Evolutionary conservation across 768 basidiomycete genomes (phyloP), one percentile per base, ranked within the genome.

Genomic region (Amyloporia xantha): DNA sequence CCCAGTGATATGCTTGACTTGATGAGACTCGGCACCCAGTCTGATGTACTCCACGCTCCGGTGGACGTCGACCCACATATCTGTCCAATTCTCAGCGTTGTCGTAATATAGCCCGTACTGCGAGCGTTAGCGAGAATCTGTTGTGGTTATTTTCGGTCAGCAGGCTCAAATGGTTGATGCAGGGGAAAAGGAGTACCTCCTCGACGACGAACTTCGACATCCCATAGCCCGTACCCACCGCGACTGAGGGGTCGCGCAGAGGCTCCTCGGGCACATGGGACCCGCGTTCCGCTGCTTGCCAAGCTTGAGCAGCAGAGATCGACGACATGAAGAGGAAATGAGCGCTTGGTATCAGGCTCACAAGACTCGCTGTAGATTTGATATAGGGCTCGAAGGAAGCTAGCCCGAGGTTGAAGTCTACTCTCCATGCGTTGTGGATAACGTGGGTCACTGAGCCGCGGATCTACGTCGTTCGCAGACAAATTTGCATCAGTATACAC

Each of bases 371-470:
- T 7, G 27, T 33, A 28, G 44, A 68, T 1, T 58, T 60, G 36
- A 75, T 48, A 37, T 67, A 62, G 0, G 66, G 54, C 46, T 73
- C 68, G 48, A 66, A 73, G 1, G 71, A 71, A 0, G 50, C 27
- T 2, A 74, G 54, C 0, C 67, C 58, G 5, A 68, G 51, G 28
- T 74, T 73, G 53, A 74, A 74, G 41, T 75, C 65, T 3, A 75
- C 57, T 9, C 62, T 53, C 73, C 69, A 73, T 1, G 68, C 72
- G 69, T 74, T 11, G 69, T 73, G 55, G 12, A 56, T 40, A 23
- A 56, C 42, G 21, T 44, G 30, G 4, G 55, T 56, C 5, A 51
- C 52, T 20, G 47, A 49, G 5, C 25, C 13, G n/a, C 44, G 36
- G 23, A 57, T 51, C 55, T 57, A 24, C n/a, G 26, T 23, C n/a